Evolutionary conservation across 768 basidiomycete genomes (phyloP).

Genomic region (Pleurotus cornucopiae): DNA sequence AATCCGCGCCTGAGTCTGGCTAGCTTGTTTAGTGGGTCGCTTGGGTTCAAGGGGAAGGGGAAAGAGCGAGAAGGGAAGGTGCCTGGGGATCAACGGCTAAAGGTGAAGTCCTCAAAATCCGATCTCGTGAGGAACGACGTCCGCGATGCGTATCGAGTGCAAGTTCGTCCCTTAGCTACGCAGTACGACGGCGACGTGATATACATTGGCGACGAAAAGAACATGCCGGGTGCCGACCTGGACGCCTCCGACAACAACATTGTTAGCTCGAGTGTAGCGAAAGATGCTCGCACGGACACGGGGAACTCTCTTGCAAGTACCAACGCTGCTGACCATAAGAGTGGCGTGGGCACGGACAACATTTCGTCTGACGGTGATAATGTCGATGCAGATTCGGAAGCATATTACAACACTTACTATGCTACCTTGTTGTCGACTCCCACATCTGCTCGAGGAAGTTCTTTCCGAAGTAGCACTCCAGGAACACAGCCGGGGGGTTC

Average conservation of each 20-base stretch:
- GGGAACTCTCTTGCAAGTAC: neutral
- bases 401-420: constrained; percentile 51
- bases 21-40: constrained; percentile 6
- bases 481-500: neutral
- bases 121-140: neutral
- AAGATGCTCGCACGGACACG: neutral
- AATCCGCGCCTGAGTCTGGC: constrained; percentile 3
- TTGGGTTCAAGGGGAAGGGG: constrained; percentile 4
- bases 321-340: neutral
- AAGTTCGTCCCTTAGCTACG: neutral
- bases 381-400: constrained; percentile 30
- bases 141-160: neutral
- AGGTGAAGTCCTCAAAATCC: neutral
- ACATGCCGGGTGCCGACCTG: neutral
- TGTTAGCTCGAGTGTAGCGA: neutral
- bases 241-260: neutral
- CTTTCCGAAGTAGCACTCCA: neutral
- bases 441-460: neutral
- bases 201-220: neutral
- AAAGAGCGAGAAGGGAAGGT: neutral
- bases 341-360: neutral
- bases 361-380: neutral
- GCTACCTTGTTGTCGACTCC: constrained; percentile 27
- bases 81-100: neutral
- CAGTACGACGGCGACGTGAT: neutral